Evolutionary conservation across 2,329 filamentous ascomycete species (phyloP), one percentile per base, ranked within the genome.

Genomic region (Exophiala sp.): DNA sequence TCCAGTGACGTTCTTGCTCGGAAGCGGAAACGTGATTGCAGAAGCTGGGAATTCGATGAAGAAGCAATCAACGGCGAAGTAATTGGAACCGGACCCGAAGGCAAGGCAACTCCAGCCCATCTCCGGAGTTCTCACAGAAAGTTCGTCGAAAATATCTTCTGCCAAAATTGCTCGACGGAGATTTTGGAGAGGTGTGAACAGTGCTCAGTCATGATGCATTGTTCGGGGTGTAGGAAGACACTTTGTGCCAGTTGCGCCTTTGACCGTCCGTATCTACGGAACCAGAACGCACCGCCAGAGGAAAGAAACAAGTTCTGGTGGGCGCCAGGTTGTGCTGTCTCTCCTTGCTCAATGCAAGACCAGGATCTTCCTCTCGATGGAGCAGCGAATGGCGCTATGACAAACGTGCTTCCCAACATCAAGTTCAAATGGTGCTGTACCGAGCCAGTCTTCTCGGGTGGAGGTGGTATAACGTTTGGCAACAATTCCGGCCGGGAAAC

Each of bases 181-280:
- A 79, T 81, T 37, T 60, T 70, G 34, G 78, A 81, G 61, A 66
- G 78, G 42, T 81, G 78, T 59, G 78, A 81, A 63, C 77, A 79
- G 51, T 81, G 78, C 63, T 80, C 77, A 50, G 75, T 80, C 13
- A 67, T 77, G 57, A 80, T 81, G 78, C 78, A 80, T 60, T 81
- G 78, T 59, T 74, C 78, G 60, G 78, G 78, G 30, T 81, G 78
- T 59, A 70, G 78, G 43, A 80, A 77, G 65, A 81, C 77, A 1
- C 70, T 80, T 2, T 81, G 78, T 66, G 75, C 75, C 16, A 79
- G 76, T 62, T 81, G 78, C 62, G 76, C 78, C 4, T 80, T 78
- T 63, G 76, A 79, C 57, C 68, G 75, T 13, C 75, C 60, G 55
- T 80, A 70, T 66, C 68, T 60, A 57, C 69, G 56, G 67, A 71